phyloP scores from a whole-genome alignment of 495 filamentous ascomycete species.

The Jackrogersella minutella region DNA sequence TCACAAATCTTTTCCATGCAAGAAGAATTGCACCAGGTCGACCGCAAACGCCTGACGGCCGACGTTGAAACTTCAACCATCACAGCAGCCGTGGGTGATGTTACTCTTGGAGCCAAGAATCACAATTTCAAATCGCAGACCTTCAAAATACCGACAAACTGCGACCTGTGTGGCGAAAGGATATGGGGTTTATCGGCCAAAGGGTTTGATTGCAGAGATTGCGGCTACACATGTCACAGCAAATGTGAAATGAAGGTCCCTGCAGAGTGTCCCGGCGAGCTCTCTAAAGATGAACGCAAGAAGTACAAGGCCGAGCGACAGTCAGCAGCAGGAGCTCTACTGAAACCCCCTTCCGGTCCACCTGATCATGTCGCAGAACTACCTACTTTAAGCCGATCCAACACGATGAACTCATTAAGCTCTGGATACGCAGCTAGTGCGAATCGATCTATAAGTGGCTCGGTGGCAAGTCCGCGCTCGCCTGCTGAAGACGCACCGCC shows the following conservation, averaged over 20 bases:
- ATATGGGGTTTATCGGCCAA: constrained; percentile 98
- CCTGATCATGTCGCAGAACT: constrained; percentile 58
- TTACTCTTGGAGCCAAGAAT: constrained; percentile 88
- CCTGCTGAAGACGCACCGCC: constrained; percentile 56
- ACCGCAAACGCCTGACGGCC: constrained; percentile 82
- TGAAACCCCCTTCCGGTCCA: constrained; percentile 47
- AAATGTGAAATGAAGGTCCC: constrained; percentile 99
- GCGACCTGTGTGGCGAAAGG: constrained; percentile 92
- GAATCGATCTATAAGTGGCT: constrained; percentile 73
- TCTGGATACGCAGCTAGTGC: constrained; percentile 87
- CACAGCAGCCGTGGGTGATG: constrained; percentile 82
- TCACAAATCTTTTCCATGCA: constrained; percentile 77
- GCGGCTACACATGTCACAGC: constrained; percentile 96
- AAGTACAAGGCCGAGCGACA: constrained; percentile 85
- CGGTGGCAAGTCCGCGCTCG: constrained; percentile 52
- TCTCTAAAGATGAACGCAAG: constrained; percentile 92
- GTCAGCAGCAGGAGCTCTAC: constrained; percentile 72
- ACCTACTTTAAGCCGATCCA: constrained; percentile 72
- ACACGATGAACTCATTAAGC: constrained; percentile 92
- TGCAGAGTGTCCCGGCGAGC: constrained; percentile 92
- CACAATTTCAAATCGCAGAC: constrained; percentile 97
- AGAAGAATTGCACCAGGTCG: constrained; percentile 86
- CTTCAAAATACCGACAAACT: constrained; percentile 98
- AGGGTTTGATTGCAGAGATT: constrained; percentile 93
- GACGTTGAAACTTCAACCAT: constrained; percentile 94